Evolutionary conservation across 352 stramenopile genomes (phyloP).

Genomic region (Thraustochytrium striatum): DNA sequence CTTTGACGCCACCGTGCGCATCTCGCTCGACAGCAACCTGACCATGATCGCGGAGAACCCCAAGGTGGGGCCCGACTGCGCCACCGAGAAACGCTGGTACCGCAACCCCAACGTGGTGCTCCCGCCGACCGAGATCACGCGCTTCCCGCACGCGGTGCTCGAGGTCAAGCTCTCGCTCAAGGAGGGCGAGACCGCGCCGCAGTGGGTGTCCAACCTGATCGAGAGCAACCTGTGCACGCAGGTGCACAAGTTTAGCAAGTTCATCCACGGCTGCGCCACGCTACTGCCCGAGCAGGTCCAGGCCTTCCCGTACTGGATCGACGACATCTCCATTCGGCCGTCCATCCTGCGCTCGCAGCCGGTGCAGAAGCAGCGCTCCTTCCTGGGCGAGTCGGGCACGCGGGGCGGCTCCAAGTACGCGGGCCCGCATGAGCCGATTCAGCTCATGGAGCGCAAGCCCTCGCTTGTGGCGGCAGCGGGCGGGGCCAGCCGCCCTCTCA

Average conservation of each 20-base stretch:
- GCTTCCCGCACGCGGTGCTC: slow-evolving; percentile 76
- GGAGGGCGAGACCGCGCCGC: slow-evolving; percentile 56
- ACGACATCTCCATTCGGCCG: slow-evolving; percentile 68
- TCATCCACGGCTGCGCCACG: slow-evolving; percentile 73
- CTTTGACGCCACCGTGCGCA: slow-evolving; percentile 75
- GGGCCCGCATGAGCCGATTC: slow-evolving; percentile 55
- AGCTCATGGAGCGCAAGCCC: slow-evolving; percentile 43
- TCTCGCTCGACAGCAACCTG: slow-evolving; percentile 77
- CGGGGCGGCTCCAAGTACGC: slow-evolving; percentile 9
- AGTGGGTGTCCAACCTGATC: slow-evolving; percentile 68
- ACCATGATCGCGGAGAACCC: slow-evolving; percentile 73
- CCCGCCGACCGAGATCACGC: slow-evolving; percentile 68
- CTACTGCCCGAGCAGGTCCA: slow-evolving; percentile 73
- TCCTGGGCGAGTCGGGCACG: not conserved
- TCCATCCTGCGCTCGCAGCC: slow-evolving; percentile 66
- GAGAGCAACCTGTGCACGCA: slow-evolving; percentile 62
- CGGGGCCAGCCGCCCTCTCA: slow-evolving; percentile 48
- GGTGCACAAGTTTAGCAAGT: slow-evolving; percentile 70
- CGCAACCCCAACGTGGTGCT: slow-evolving; percentile 65
- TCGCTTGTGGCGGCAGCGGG: slow-evolving; percentile 56
- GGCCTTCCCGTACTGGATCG: slow-evolving; percentile 77
- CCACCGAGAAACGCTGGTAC: slow-evolving; percentile 58
- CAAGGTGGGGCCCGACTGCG: slow-evolving; percentile 48
- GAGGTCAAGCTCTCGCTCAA: slow-evolving; percentile 80
- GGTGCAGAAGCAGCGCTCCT: slow-evolving; percentile 49